phyloP scores from a whole-genome alignment of 768 basidiomycete genomes.

The Pleurotus salmoneostramineus region DNA sequence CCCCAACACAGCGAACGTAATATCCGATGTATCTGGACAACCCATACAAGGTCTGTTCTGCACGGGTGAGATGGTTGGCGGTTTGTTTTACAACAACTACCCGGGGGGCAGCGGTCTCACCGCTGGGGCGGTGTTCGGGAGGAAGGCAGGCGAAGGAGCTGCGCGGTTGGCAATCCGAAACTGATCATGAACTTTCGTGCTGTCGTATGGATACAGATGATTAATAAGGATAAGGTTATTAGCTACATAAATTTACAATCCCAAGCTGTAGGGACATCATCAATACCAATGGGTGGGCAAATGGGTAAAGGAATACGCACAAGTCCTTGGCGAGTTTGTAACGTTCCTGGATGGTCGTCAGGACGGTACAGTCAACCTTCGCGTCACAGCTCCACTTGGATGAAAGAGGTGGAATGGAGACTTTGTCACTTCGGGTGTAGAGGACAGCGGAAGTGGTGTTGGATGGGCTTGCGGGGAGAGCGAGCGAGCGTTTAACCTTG shows the following conservation, averaged over 20 bases:
- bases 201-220: too few species aligned
- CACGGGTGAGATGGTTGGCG: constrained; percentile 68
- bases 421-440: neutral
- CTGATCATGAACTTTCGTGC: neutral
- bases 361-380: neutral
- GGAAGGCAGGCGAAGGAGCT: constrained; percentile 47
- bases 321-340: neutral
- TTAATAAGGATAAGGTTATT: too few species aligned
- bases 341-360: neutral
- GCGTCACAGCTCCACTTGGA: neutral
- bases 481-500: neutral
- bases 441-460: neutral
- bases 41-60: constrained; percentile 56
- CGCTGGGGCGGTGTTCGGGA: constrained; percentile 63
- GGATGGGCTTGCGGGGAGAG: neutral
- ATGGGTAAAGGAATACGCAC: neutral
- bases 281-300: too few species aligned
- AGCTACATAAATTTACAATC: too few species aligned
- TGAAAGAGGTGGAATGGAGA: neutral
- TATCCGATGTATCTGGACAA: constrained; percentile 34
- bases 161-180: constrained; percentile 12
- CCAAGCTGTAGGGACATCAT: too few species aligned
- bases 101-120: constrained; percentile 68
- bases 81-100: constrained; percentile 61
- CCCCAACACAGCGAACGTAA: constrained; percentile 46